Percentiles rank a stretch among this genome's conserved stretches.
Evolutionary conservation across 192 early-diverging fungal species (phyloP).

Genomic region (Kappamyces sp.): DNA sequence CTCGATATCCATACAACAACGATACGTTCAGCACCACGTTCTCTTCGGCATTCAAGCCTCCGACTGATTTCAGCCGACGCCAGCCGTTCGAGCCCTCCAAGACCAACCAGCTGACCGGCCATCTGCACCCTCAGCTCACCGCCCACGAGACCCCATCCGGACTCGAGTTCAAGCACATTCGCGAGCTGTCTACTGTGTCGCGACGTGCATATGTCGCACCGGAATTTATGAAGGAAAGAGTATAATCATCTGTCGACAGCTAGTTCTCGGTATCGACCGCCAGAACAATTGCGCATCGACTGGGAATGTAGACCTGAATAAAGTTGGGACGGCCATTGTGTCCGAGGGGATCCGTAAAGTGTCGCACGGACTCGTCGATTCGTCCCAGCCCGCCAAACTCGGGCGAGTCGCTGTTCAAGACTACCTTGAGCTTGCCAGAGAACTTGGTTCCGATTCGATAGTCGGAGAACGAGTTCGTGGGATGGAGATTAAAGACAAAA

Average conservation of each 20-base stretch:
- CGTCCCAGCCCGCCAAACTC: conserved; percentile 76
- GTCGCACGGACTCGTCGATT: conserved; percentile 54
- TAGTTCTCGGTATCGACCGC: conserved; percentile 26
- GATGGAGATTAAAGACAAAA: conserved; percentile 95
- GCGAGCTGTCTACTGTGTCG: conserved; percentile 7
- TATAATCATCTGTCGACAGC: neutral
- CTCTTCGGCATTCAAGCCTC: neutral
- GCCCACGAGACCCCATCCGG: neutral
- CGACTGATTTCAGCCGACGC: neutral
- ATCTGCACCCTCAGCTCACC: conserved; percentile 7
- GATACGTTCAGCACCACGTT: conserved; percentile 1
- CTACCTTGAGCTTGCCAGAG: conserved; percentile 48
- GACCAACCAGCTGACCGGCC: neutral
- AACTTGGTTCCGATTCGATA: conserved; percentile 67
- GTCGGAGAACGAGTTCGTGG: conserved; percentile 74
- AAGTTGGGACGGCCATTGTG: conserved; percentile 74
- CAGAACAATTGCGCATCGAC: conserved; percentile 64
- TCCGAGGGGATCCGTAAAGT: conserved; percentile 61
- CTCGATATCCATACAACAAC: conserved; percentile 3
- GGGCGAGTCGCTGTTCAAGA: conserved; percentile 71
- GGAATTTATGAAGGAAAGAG: conserved; percentile 16
- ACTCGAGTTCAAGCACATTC: conserved; percentile 6
- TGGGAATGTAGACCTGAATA: conserved; percentile 78
- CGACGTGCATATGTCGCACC: conserved; percentile 9
- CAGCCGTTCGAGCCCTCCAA: neutral